Percentiles rank a stretch among this genome's conserved stretches.
phyloP scores from a whole-genome alignment of 768 basidiomycete genomes.

The Russula dissimulans region DNA sequence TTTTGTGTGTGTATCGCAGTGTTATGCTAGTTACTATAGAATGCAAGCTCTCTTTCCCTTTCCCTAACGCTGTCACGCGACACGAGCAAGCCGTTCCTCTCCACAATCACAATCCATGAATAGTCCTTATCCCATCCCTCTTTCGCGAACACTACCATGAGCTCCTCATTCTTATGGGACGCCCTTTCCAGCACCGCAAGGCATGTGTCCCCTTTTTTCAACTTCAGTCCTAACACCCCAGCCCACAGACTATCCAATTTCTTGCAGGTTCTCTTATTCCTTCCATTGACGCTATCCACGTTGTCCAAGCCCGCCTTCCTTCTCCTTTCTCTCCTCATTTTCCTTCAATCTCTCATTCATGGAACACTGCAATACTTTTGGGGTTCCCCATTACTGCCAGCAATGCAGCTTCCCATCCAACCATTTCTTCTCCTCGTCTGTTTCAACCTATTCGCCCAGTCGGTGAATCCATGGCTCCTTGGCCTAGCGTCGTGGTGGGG shows the following conservation, averaged over 20 bases:
- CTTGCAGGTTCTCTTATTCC: constrained; percentile 72
- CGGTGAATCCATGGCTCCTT: constrained; percentile 48
- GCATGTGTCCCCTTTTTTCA: background rate
- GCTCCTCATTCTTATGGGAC: constrained; percentile 59
- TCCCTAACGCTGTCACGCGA: too few relatives aligned
- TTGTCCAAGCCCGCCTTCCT: constrained; percentile 74
- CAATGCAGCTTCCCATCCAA: constrained; percentile 81
- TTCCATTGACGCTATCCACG: constrained; percentile 78
- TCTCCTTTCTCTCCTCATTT: constrained; percentile 68
- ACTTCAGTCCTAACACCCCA: constrained; percentile 10
- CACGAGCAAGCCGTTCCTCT: too few relatives aligned
- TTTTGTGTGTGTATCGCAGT: too few relatives aligned
- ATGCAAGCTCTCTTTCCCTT: too few relatives aligned
- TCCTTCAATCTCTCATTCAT: constrained; percentile 70
- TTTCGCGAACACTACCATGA: constrained; percentile 27
- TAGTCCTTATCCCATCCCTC: background rate
- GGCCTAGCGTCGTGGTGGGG: constrained; percentile 66
- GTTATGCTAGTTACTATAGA: too few relatives aligned
- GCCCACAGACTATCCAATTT: constrained; percentile 57
- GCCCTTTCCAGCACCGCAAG: constrained; percentile 53
- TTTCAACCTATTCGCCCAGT: constrained; percentile 74
- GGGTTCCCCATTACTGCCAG: constrained; percentile 60
- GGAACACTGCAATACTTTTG: constrained; percentile 67
- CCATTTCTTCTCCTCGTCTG: constrained; percentile 78
- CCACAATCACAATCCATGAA: background rate